Evolutionary conservation across 106 monocot genomes (phyloP), one percentile per base, ranked within the genome.

Genomic region (Allium cepa): DNA sequence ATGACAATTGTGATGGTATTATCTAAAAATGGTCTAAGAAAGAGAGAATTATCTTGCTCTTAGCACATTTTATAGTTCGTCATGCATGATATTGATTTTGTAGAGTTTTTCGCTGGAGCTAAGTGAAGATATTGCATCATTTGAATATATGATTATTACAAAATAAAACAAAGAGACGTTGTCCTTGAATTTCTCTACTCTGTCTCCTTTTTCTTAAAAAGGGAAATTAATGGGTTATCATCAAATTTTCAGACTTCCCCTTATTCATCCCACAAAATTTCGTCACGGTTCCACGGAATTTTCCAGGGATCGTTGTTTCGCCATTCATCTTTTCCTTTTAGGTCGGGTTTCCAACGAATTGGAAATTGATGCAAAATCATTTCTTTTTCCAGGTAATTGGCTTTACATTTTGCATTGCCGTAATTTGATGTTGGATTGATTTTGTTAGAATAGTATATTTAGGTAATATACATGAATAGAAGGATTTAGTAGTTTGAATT

Each of bases 171-270:
- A 63, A 63, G 63, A 63, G 45, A 63, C 36, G 63, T 8, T 14
- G 63, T 8, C 63, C 63, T 63, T 63, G 46, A 63, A 63, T 63
- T 63, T 14, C 63, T 63, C 63, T 63, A 13, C 7, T n/a, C 47
- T 63, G 36, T n/a, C 15, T 46, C 17, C 10, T 11, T 63, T 63
- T 47, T 13, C 63, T 63, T 46, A 61, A 61, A 61, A 61, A n/a
- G 10, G 27, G 63, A 47, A 63, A 46, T 63, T 14, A 12, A 46
- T 63, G 63, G 63, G 63, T 47, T 47, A 45, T 14, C 18, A 9
- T 8, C 60, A 26, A 46, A 7, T 36, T 63, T 63, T 17, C 47
- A 46, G 15, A 36, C n/a, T 47, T 63, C 2, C 46, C n/a, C 46
- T 63, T 63, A 63, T 46, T 36, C 15, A 15, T 36, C 46, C 13